Conservation (phyloP, 805 yeast genomes). For the Wickerhamiella galacta region DNA sequence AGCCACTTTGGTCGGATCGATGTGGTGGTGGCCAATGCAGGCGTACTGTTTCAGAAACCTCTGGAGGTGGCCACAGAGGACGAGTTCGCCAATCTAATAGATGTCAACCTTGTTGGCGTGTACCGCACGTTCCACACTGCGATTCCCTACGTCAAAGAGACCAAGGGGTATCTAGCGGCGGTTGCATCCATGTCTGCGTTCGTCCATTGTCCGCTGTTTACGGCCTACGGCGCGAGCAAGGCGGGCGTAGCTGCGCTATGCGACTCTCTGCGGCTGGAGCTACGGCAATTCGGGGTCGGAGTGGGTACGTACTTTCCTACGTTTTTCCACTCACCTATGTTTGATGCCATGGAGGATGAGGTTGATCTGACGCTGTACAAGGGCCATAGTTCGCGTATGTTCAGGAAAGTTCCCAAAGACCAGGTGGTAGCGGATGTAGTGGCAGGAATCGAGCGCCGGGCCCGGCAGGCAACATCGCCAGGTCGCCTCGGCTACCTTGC, state of each 20-base stretch:
- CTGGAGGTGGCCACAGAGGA: constrained; percentile 1
- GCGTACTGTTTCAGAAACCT: constrained; percentile 4
- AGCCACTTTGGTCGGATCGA: constrained; percentile 6
- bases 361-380: constrained; percentile 32
- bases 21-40: constrained; percentile 6
- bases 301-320: constrained; percentile 6
- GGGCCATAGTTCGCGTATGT: background rate
- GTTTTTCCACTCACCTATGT: constrained; percentile 5
- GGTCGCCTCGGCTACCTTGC: too few species aligned
- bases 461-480: background rate
- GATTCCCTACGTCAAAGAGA: constrained; percentile 4
- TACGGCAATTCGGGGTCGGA: constrained; percentile 2
- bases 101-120: constrained; percentile 4
- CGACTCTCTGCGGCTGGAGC: constrained; percentile 4
- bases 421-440: background rate
- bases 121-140: constrained; percentile 7
- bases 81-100: constrained; percentile 3
- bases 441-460: background rate
- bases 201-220: constrained; percentile 1
- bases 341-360: constrained; percentile 39
- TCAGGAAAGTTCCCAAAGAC: background rate
- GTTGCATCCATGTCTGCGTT: constrained; percentile 6
- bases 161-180: constrained; percentile 3
- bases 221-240: constrained; percentile 4
- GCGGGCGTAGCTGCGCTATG: constrained; percentile 2